Conservation (phyloP, 1,284 basidiomycete genomes). For the Sphagnurus paluster region DNA sequence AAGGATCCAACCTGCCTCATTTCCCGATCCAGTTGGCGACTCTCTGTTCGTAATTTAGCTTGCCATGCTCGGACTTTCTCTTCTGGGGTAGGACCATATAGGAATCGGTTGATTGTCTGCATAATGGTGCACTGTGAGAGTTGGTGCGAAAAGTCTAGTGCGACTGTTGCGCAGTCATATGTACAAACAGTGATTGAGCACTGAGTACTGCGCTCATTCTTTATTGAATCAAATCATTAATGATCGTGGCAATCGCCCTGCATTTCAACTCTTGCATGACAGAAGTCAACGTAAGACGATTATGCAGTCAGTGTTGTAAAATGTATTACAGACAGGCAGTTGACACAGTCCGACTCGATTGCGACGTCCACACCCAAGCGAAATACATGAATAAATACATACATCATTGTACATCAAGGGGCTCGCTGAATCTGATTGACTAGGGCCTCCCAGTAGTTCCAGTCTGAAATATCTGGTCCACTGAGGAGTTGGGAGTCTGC, state of each 20-base stretch:
- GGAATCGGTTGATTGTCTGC: constrained; percentile 87
- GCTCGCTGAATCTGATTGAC: constrained; percentile 73
- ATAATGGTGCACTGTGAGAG: constrained; percentile 37
- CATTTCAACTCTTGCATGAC: no score
- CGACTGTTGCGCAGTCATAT: not conserved
- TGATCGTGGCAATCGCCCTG: no score
- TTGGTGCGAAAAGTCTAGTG: not conserved
- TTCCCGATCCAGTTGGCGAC: constrained; percentile 85
- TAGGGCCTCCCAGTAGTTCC: constrained; percentile 79
- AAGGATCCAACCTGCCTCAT: constrained; percentile 84
- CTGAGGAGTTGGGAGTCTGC: constrained; percentile 45
- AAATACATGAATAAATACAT: not conserved
- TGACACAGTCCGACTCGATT: no score
- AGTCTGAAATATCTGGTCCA: constrained; percentile 66
- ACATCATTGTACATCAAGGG: constrained; percentile 26
- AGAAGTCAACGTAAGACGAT: no score
- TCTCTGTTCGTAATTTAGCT: constrained; percentile 75
- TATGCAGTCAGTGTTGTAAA: no score
- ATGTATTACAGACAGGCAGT: no score
- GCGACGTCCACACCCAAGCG: no score
- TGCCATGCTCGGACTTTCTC: constrained; percentile 92
- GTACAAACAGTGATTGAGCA: not conserved
- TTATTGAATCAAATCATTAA: no score
- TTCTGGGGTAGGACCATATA: constrained; percentile 94
- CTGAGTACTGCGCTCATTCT: no score